Base-by-base conservation (phyloP, 208 protist genomes). In the Leishmania guyanensis region DNA sequence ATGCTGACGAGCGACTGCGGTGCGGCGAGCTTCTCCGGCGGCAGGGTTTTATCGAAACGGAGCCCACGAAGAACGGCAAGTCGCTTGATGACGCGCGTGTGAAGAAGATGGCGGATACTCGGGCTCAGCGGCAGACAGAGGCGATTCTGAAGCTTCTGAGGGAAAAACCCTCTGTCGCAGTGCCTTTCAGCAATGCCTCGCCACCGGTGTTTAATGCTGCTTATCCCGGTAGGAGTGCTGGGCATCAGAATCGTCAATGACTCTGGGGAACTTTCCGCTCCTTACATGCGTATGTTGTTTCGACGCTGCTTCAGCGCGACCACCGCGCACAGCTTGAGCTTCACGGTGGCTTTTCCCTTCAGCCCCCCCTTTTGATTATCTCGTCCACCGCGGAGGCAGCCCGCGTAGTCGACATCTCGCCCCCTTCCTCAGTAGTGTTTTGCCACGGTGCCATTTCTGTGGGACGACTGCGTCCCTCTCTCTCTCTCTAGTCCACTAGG, bases 11-110 rank as follows among this genome's bases (percentile, higher is more conserved):
- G 74, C 77, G 78, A 36, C 60, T 70, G 33, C 82, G 82, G 26
- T 75, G 77, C 33, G 74, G 77, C 20, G 72, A 86, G 46, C 78
- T 86, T 56, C 65, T 86, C 8, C 71, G 74, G 36, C 82, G 82
- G 0, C 82, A 82, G 17, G 82, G 78, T 43, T 82, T 82, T 53
- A 58, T 86, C 56, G 39, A 1, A 0, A 65, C 26, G 29, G 39
- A 43, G 17, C 17, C 36, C 3, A n/a, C 36, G 3, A 53, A 33
- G 20, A 50, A 64, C 14, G 77, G 64, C 10, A 68, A 54, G 1
- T 62, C 78, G 5, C 36, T 86, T 58, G 20, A 16, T 14, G 43
- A 54, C 12, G 73, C 70, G 48, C 74, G 46, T 36, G 74, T 86
- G 9, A 17, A 17, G 20, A 43, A 80, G 29, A 56, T 48, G 76